Evolutionary conservation across 306 rosid genomes (phyloP).

Genomic region (Albizia julibrissin): DNA sequence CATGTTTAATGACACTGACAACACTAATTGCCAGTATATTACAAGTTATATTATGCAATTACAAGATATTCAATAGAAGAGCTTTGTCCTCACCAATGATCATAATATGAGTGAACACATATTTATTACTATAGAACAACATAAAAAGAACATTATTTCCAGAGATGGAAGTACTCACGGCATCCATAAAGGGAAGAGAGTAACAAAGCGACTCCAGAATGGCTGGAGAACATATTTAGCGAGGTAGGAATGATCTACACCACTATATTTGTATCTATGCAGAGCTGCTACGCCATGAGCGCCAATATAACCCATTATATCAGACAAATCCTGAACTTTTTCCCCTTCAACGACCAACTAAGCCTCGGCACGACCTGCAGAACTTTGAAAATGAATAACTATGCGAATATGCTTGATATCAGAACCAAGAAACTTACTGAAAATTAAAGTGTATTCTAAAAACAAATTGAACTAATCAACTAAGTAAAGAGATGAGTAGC

Average conservation of each 20-base stretch:
- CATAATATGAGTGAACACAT: conserved; percentile 22
- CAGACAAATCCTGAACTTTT: conserved; percentile 30
- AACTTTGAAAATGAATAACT: conserved; percentile 29
- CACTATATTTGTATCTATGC: conserved; percentile 82
- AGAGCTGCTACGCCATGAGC: conserved; percentile 83
- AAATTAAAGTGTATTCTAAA: conserved; percentile 16
- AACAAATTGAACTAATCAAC: not conserved
- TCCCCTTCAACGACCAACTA: conserved; percentile 34
- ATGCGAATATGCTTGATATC: conserved; percentile 8
- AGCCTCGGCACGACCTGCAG: conserved; percentile 51
- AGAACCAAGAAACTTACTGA: not conserved
- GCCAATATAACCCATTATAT: conserved; percentile 82
- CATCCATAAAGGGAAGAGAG: conserved; percentile 92
- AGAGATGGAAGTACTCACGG: conserved; percentile 68
- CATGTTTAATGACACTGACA: conserved; percentile 16
- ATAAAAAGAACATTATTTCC: conserved; percentile 14
- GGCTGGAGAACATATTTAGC: conserved; percentile 97
- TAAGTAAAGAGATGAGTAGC: not conserved
- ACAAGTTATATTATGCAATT: not conserved
- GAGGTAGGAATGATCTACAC: conserved; percentile 79
- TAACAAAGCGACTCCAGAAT: conserved; percentile 81
- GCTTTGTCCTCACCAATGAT: not conserved
- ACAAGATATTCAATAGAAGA: not conserved
- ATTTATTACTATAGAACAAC: not conserved
- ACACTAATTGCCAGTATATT: not conserved